Evolutionary conservation across 2,329 filamentous ascomycete species (phyloP), one percentile per base, ranked within the genome.

Genomic region (Penicillium sumatraense): DNA sequence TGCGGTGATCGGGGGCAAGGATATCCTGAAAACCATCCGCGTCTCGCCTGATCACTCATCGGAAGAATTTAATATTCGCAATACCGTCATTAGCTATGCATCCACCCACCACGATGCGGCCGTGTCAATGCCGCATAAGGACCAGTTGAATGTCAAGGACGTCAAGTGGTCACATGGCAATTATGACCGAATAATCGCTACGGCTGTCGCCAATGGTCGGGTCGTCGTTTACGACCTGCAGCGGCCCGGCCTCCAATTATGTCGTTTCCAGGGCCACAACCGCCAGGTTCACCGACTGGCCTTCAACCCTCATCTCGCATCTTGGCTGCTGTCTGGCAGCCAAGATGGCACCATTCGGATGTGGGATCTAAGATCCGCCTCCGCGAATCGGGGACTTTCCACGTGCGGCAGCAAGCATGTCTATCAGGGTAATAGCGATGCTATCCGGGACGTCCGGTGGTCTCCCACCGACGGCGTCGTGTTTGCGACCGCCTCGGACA

Each of bases 121-220:
- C 44, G 70, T 78, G 49, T 75, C 78, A 38, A 75, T 79, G 47
- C 78, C 81, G 38, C 78, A 84, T 67, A 81, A 83, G 59, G 82
- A 86, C 56, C 83, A 83, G 56, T 77, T 87, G 59, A 83, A 84
- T 51, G 84, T 86, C 60, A 84, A 83, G 58, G 86, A 88, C 70
- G 86, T 88, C 26, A 86, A 86, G 60, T 88, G 86, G 86, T 87
- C 86, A 49, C 85, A 86, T 72, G 82, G 83, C 56, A 78, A 80
- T 50, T 86, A 81, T 68, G 81, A 80, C 63, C 80, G 82, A 56
- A 81, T 81, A 62, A 84, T 88, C 60, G 85, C 85, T 35, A 87
- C 85, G 10, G 86, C 86, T 23, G 86, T 83, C 21, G 82, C 82
- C 49, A 87, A 86, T 72, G 86, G 86, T 59, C 85, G 86, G 64